Evolutionary conservation across 768 basidiomycete species (phyloP).

Genomic region (Mycena olivaceomarginata): DNA sequence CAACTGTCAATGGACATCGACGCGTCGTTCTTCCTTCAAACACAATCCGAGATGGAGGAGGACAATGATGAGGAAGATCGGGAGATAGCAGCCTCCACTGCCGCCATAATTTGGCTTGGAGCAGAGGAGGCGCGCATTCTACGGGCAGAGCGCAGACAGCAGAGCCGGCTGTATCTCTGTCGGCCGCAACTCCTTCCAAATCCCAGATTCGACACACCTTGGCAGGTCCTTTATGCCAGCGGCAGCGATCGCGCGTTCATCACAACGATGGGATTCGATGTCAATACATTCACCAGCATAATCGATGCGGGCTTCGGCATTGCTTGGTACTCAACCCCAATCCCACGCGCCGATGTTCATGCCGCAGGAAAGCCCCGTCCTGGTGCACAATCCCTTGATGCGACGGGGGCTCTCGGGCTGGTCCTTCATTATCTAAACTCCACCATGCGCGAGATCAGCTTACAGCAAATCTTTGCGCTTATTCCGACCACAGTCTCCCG

Average conservation of each 20-base stretch:
- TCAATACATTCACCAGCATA: constrained; percentile 58
- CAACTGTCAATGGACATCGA: too few species aligned
- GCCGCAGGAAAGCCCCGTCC: too few species aligned
- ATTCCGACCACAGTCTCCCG: constrained; percentile 59
- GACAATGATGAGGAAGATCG: too few species aligned
- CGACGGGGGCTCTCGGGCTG: too few species aligned
- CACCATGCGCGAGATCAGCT: too few species aligned
- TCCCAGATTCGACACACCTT: constrained; percentile 57
- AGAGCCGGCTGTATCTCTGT: constrained; percentile 1
- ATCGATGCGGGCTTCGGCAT: constrained; percentile 57
- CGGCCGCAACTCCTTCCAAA: constrained; percentile 54
- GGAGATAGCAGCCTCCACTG: too few species aligned
- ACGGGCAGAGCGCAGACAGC: constrained; percentile 21
- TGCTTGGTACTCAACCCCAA: constrained; percentile 38
- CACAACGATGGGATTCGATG: constrained; percentile 66
- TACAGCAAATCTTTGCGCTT: constrained; percentile 47
- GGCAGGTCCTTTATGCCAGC: constrained; percentile 56
- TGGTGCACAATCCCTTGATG: too few species aligned
- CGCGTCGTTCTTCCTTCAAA: too few species aligned
- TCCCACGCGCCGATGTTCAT: too few species aligned
- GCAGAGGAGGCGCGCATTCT: background rate
- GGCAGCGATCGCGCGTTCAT: constrained; percentile 62
- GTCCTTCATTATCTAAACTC: too few species aligned
- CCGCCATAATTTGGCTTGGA: background rate
- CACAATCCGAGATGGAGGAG: too few species aligned